These are phyloP conservation scores for Dryadomyces sulphureus DNA, from an alignment of 2,329 filamentous ascomycete species.

Conservation along the genomic window DNA sequence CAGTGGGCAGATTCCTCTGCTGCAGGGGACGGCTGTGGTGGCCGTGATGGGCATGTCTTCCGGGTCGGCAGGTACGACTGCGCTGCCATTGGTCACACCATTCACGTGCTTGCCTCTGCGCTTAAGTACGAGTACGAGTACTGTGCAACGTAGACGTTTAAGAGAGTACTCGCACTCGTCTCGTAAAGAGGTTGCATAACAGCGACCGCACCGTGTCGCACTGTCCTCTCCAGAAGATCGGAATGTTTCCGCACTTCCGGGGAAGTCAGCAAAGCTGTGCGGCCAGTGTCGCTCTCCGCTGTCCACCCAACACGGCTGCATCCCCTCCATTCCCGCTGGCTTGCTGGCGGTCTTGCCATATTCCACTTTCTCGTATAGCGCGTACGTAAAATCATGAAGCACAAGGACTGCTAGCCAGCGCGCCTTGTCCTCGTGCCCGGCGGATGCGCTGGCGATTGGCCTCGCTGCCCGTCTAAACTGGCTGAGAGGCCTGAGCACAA, in stretches of 20 bases:
- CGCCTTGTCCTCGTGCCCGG: too few relatives aligned
- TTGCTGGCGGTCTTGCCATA: background rate
- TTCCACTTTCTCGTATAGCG: background rate
- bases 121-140: background rate
- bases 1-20: background rate
- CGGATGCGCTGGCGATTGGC: too few relatives aligned
- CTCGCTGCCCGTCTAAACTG: background rate
- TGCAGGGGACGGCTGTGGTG: background rate
- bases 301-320: too few relatives aligned
- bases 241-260: background rate
- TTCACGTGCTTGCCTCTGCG: background rate
- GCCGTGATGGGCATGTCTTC: background rate
- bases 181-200: conserved; percentile 1
- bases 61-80: background rate
- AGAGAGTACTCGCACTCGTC: background rate
- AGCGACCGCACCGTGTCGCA: background rate
- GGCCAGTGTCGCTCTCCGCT: too few relatives aligned
- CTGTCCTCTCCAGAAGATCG: conserved; percentile 3
- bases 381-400: background rate
- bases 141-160: background rate
- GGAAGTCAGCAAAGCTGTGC: background rate
- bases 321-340: too few relatives aligned
- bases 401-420: too few relatives aligned
- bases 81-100: background rate
- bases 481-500: conserved; percentile 1